phyloP scores from a whole-genome alignment of 1,284 basidiomycete species.

The Bondarzewia mesenterica region DNA sequence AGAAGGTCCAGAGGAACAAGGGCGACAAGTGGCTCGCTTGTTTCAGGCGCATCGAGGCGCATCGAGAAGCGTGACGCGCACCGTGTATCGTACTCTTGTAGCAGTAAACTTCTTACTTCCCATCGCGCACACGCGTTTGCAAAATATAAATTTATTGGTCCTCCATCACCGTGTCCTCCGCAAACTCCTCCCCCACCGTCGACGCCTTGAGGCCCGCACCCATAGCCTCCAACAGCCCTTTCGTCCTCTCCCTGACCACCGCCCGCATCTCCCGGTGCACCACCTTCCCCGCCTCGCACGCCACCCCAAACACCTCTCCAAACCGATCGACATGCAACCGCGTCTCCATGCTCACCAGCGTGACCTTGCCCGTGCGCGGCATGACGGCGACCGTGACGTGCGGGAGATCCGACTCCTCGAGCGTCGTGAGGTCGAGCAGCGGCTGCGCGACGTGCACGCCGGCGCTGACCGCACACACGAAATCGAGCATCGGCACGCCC shows the following conservation, averaged over 20 bases:
- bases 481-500: slow-evolving; percentile 87
- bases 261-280: slow-evolving; percentile 82
- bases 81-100: no score
- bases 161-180: slow-evolving; percentile 15
- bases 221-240: slow-evolving; percentile 44
- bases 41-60: slow-evolving; percentile 54
- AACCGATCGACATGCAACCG: slow-evolving; percentile 90
- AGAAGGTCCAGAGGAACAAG: slow-evolving; percentile 89
- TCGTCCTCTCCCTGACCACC: slow-evolving; percentile 63
- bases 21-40: slow-evolving; percentile 89
- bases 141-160: not conserved
- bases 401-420: slow-evolving; percentile 90
- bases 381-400: slow-evolving; percentile 83
- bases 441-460: slow-evolving; percentile 69
- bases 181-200: slow-evolving; percentile 16
- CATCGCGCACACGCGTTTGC: no score
- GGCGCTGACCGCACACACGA: slow-evolving; percentile 80
- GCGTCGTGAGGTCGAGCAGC: slow-evolving; percentile 77
- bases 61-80: not conserved
- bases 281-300: slow-evolving; percentile 69
- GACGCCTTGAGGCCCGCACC: slow-evolving; percentile 22
- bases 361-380: slow-evolving; percentile 69
- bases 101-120: no score
- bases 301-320: slow-evolving; percentile 80
- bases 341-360: slow-evolving; percentile 89